Base-by-base conservation (phyloP, 345 rosid species). In the Mallotus nudiflorus region DNA sequence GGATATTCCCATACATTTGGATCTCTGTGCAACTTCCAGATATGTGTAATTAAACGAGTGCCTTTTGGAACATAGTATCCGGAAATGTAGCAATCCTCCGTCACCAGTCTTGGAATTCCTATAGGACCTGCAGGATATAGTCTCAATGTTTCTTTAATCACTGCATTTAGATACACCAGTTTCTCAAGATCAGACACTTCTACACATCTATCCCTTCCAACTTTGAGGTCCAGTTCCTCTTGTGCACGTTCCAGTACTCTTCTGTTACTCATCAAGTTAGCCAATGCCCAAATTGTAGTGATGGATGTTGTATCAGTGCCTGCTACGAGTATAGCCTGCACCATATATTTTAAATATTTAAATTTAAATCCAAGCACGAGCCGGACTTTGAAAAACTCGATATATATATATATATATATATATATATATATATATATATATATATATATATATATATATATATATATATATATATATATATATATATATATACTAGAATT, bases 321-420 rank as follows among this genome's bases (percentile, higher is more conserved):
- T 3, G 85, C 82, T 22, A 79, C 24, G 0, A 88, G 69, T 37
- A 88, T 74, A 62, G 82, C 83, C 93, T n/a, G n/a, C n/a, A n/a
- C n/a, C n/a, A n/a, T n/a, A n/a, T n/a, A n/a, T n/a, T n/a, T n/a
- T n/a, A n/a, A 1, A 51, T 4, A 19, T 51, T 9, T 51, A 51
- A 24, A 12, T 27, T 19, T 51, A 24, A 6, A 27, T 51, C 9
- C 9, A 10, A 19, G n/a, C n/a, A n/a, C n/a, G n/a, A n/a, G n/a
- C 18, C 56, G 25, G 22, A 51, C 56, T 51, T 51, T 51, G 56
- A 51, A 27, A 51, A n/a, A 27, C 22, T 51, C 25, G 56, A 51
- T 84, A 25, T 22, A 61, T n/a, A n/a, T n/a, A n/a, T n/a, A n/a
- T n/a, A n/a, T n/a, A n/a, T n/a, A n/a, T n/a, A n/a, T n/a, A n/a